phyloP scores from a whole-genome alignment of 352 stramenopile species.

The Globisporangium polare region DNA sequence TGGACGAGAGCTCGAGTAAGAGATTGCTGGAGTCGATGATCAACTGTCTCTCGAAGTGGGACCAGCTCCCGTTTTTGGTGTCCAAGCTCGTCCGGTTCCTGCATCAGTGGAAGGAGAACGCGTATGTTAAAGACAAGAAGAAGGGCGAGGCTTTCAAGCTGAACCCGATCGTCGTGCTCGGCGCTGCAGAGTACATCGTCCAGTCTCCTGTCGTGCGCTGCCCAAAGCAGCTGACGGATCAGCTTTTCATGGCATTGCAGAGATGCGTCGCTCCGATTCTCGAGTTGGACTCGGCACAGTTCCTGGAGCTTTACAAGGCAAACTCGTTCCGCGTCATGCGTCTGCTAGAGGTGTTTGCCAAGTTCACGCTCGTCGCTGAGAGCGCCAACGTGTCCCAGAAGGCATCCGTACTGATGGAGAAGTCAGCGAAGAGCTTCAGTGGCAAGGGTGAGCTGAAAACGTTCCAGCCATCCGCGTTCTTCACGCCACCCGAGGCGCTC shows the following conservation, averaged over 20 bases:
- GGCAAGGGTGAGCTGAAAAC: conserved; percentile 40
- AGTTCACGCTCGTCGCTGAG: conserved; percentile 50
- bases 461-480: conserved; percentile 60
- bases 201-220: conserved; percentile 45
- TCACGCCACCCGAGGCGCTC: conserved; percentile 45
- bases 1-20: conserved; percentile 68
- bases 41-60: conserved; percentile 71
- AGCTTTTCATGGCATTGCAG: conserved; percentile 35
- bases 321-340: conserved; percentile 65
- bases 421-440: conserved; percentile 31
- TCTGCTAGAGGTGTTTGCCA: conserved; percentile 68
- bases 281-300: conserved; percentile 34
- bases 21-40: conserved; percentile 78
- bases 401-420: conserved; percentile 42
- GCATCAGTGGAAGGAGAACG: conserved; percentile 47
- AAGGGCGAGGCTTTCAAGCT: conserved; percentile 30
- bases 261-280: conserved; percentile 46
- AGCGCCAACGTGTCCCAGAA: conserved; percentile 45
- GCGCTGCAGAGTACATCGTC: conserved; percentile 58
- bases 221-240: conserved; percentile 42
- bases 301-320: conserved; percentile 33
- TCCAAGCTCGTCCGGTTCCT: conserved; percentile 61
- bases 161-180: conserved; percentile 61
- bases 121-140: conserved; percentile 20
- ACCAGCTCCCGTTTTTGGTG: conserved; percentile 61